Conservation (phyloP, 345 rosid genomes). For the Clarkia xantiana region DNA sequence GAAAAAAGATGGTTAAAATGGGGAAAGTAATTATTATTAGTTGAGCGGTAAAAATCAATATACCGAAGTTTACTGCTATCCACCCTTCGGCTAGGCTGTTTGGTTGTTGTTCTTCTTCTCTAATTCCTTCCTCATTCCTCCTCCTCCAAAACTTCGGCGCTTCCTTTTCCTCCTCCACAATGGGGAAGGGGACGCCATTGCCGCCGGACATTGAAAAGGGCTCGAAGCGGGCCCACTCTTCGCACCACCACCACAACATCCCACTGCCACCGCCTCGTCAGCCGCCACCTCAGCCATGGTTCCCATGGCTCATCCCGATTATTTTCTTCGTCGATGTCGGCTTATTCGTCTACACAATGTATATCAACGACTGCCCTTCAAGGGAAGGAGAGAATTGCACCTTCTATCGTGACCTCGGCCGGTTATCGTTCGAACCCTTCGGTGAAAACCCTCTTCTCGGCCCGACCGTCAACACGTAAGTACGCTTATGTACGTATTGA, state of each 20-base stretch:
- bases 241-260: constrained; percentile 12
- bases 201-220: constrained; percentile 18
- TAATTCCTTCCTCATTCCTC: constrained; percentile 4
- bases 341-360: constrained; percentile 44
- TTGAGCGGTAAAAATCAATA: constrained; percentile 9
- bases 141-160: constrained; percentile 1
- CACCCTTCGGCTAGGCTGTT: neutral
- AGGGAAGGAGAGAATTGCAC: constrained; percentile 6
- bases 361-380: constrained; percentile 51
- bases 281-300: constrained; percentile 51
- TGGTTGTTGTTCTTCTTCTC: constrained; percentile 3
- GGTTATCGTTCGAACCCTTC: constrained; percentile 43
- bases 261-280: constrained; percentile 39
- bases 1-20: too few species aligned
- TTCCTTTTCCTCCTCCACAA: constrained; percentile 14
- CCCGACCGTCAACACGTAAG: constrained; percentile 55
- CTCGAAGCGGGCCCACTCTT: neutral
- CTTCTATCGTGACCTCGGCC: constrained; percentile 20
- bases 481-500: neutral
- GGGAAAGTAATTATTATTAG: too few species aligned
- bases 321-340: constrained; percentile 29
- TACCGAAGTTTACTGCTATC: constrained; percentile 23
- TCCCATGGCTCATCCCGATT: constrained; percentile 56
- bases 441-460: constrained; percentile 44
- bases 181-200: constrained; percentile 26